A percentile compares a stretch with the other conserved stretches of the same genome.
Evolutionary conservation across 1,284 basidiomycete species (phyloP).

Genomic region (Phellinidium pouzarii): DNA sequence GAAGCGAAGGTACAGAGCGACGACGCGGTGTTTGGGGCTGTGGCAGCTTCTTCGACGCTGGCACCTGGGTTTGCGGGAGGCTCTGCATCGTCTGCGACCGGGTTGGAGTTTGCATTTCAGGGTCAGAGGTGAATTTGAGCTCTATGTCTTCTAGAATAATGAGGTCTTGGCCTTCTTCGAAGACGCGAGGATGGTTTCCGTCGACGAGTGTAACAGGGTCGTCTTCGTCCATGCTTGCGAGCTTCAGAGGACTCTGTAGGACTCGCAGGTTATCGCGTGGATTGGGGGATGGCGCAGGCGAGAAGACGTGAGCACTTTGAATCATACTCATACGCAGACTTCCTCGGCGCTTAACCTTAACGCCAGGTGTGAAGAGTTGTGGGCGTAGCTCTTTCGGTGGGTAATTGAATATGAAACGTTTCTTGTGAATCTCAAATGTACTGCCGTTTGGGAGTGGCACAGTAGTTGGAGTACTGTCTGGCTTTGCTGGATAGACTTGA

Average conservation of each 20-base stretch:
- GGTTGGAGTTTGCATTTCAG: constrained; percentile 13
- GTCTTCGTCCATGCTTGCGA: constrained; percentile 27
- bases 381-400: constrained; percentile 66
- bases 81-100: constrained; percentile 14
- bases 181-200: constrained; percentile 56
- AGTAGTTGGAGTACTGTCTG: constrained; percentile 28
- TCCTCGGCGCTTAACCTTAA: constrained; percentile 29
- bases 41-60: not conserved
- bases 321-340: constrained; percentile 67
- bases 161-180: constrained; percentile 63
- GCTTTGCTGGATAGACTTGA: constrained; percentile 41
- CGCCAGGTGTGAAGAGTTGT: constrained; percentile 42
- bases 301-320: constrained; percentile 63
- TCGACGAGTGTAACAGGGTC: constrained; percentile 45
- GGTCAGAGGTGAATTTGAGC: constrained; percentile 10
- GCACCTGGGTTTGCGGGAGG: constrained; percentile 1
- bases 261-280: constrained; percentile 56
- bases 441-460: constrained; percentile 54
- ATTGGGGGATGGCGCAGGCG: constrained; percentile 51
- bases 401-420: constrained; percentile 62
- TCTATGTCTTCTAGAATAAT: constrained; percentile 63
- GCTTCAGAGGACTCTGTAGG: constrained; percentile 51
- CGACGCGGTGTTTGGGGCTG: constrained; percentile 35
- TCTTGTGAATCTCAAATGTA: constrained; percentile 58
- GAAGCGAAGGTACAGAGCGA: constrained; percentile 42